A percentile compares a stretch with the other conserved stretches of the same genome.
Evolutionary conservation across 371 early-diverging fungal species (phyloP).

Genomic region (Mortierella sp.): DNA sequence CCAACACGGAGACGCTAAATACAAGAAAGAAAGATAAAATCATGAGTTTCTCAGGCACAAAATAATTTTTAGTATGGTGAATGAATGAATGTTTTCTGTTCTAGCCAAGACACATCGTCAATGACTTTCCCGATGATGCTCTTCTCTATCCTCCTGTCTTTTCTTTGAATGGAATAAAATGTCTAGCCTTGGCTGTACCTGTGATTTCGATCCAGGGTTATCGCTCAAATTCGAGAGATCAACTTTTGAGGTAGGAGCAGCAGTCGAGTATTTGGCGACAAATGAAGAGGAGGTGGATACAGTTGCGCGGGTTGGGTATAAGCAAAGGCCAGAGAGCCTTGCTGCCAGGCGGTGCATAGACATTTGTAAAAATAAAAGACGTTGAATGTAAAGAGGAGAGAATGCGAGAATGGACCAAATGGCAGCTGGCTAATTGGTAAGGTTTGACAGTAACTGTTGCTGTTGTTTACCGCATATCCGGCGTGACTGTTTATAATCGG

Average conservation of each 20-base stretch:
- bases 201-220: slow-evolving; percentile 58
- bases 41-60: background rate
- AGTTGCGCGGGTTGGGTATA: slow-evolving; percentile 43
- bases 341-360: slow-evolving; percentile 44
- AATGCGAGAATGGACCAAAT: slow-evolving; percentile 1
- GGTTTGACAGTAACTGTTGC: background rate
- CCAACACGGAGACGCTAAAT: slow-evolving; percentile 80
- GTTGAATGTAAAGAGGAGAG: background rate
- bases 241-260: slow-evolving; percentile 28
- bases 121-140: background rate
- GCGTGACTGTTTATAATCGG: background rate
- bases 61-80: background rate
- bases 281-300: slow-evolving; percentile 12
- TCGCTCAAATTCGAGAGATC: slow-evolving; percentile 56
- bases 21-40: too few species aligned
- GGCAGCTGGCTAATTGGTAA: background rate
- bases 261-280: slow-evolving; percentile 36
- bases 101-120: background rate
- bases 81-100: background rate
- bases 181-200: slow-evolving; percentile 23
- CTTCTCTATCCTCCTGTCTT: background rate
- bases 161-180: background rate
- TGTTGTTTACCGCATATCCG: slow-evolving; percentile 5
- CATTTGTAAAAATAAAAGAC: slow-evolving; percentile 12
- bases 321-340: slow-evolving; percentile 51